Evolutionary conservation across 176 grass and related monocot genomes (phyloP), one percentile per base, ranked within the genome.

Genomic region (Lolium multiflorum): DNA sequence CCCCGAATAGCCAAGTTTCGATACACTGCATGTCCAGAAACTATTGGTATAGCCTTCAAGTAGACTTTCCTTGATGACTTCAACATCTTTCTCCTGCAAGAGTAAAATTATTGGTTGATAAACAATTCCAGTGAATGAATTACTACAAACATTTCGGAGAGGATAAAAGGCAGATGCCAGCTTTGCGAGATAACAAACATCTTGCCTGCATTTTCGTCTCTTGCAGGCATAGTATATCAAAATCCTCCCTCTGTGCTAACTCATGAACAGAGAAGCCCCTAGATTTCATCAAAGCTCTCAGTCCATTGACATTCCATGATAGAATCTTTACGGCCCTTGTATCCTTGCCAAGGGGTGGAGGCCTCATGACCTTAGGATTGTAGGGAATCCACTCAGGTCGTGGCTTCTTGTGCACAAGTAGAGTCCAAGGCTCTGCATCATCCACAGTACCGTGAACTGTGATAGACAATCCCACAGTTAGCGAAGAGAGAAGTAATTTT

Each of bases 231-330:
- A 98, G 43, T 35, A 98, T 84, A 88, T 98, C 96, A 89, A 98
- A 98, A 81, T 95, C 93, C 68, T 98, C 96, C 79, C 94, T 95
- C 87, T 94, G 81, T 76, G 91, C 93, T 58, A 98, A 84, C 69
- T 94, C 81, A 71, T 94, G 84, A 60, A 92, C 24, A 77, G 96
- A 94, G 78, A 91, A 95, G 65, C 70, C 84, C 89, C 92, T 93
- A 49, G 85, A 82, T 75, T 95, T 98, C 41, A 94, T 78, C 80
- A 98, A 91, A 89, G 93, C 90, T 84, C 90, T 93, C 79, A 98
- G 92, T 43, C 96, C 96, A 84, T 92, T 98, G 37, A 98, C 96
- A 89, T 98, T 98, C 96, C 96, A 98, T 41, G 96, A 95, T 60
- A 95, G 62, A 80, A 98, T 85, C 74, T 98, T 98, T 35, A 98